phyloP scores from a whole-genome alignment of 139 green algal genomes.

The Auxenochlorella protothecoides region DNA sequence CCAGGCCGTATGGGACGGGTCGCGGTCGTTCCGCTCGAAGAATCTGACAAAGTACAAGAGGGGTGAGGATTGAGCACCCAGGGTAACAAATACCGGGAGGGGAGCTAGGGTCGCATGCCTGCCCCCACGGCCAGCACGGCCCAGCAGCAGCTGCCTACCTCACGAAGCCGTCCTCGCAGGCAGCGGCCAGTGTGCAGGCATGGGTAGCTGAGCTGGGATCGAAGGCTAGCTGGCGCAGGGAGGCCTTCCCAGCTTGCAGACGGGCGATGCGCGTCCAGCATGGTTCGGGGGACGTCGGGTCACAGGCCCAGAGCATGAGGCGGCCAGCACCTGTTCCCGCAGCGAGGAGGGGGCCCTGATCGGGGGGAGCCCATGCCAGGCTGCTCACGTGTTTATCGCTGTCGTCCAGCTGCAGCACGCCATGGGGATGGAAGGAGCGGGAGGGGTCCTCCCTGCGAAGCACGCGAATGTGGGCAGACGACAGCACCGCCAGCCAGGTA shows the following conservation, averaged over 20 bases:
- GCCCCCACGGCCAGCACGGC: not conserved
- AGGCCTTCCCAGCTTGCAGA: not conserved
- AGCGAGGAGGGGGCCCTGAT: constrained; percentile 12
- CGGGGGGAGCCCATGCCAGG: constrained; percentile 7
- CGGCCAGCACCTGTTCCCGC: constrained; percentile 2
- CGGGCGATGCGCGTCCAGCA: constrained; percentile 1
- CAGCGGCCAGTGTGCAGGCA: constrained; percentile 10
- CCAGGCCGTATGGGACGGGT: too few species aligned
- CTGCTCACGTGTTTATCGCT: not conserved
- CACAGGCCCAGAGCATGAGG: constrained; percentile 11
- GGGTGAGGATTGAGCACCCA: too few species aligned
- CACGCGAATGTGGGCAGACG: too few species aligned
- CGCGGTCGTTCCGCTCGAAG: too few species aligned
- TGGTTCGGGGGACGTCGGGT: not conserved
- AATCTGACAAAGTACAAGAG: too few species aligned
- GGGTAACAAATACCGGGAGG: not conserved
- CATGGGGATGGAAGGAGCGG: too few species aligned
- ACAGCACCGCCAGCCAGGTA: constrained; percentile 8
- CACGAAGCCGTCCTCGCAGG: constrained; percentile 17
- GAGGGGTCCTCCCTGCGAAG: too few species aligned
- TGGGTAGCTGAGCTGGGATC: constrained; percentile 6
- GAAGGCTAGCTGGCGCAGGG: constrained; percentile 10
- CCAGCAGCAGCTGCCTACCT: constrained; percentile 2
- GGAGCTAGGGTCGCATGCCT: not conserved
- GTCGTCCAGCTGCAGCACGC: too few species aligned